Evolutionary conservation across 2,329 filamentous ascomycete species (phyloP).

Genomic region (Dactylellina sp.): DNA sequence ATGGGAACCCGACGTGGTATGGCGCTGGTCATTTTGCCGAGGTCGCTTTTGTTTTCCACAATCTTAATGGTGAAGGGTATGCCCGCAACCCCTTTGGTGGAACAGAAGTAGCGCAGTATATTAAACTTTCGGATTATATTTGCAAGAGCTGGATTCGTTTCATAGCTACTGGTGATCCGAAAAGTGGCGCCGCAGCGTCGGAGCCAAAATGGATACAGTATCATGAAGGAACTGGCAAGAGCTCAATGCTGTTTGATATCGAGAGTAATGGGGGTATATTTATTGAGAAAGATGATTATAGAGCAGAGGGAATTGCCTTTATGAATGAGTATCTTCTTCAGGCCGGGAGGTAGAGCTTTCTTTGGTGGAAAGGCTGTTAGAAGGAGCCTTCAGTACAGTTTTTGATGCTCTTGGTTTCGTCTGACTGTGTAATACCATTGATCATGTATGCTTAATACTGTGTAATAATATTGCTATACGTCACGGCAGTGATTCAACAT

Average conservation of each 20-base stretch:
- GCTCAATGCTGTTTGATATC: slow-evolving; percentile 62
- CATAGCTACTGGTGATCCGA: slow-evolving; percentile 27
- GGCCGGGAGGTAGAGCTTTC: slow-evolving; percentile 17
- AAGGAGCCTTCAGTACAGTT: too few relatives aligned
- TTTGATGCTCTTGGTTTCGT: too few relatives aligned
- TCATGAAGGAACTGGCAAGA: slow-evolving; percentile 58
- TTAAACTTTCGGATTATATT: slow-evolving; percentile 29
- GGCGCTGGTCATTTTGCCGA: slow-evolving; percentile 70
- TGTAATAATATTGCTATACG: too few relatives aligned
- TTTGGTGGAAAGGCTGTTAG: too few relatives aligned
- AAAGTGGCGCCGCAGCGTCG: slow-evolving; percentile 3
- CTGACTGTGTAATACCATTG: too few relatives aligned
- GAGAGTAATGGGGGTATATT: slow-evolving; percentile 61
- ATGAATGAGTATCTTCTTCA: slow-evolving; percentile 59
- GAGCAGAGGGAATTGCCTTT: slow-evolving; percentile 62
- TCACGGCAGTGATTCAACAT: too few relatives aligned
- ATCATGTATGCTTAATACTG: too few relatives aligned
- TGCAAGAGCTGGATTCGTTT: slow-evolving; percentile 41
- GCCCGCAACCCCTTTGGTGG: slow-evolving; percentile 38
- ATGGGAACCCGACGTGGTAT: slow-evolving; percentile 64
- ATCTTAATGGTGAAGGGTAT: slow-evolving; percentile 59
- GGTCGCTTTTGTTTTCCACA: slow-evolving; percentile 64
- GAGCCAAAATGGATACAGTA: slow-evolving; percentile 62
- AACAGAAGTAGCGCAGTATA: slow-evolving; percentile 59
- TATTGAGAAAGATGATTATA: slow-evolving; percentile 62